Evolutionary conservation across 2,329 filamentous ascomycete species (phyloP).

Genomic region (Apiospora hydei): DNA sequence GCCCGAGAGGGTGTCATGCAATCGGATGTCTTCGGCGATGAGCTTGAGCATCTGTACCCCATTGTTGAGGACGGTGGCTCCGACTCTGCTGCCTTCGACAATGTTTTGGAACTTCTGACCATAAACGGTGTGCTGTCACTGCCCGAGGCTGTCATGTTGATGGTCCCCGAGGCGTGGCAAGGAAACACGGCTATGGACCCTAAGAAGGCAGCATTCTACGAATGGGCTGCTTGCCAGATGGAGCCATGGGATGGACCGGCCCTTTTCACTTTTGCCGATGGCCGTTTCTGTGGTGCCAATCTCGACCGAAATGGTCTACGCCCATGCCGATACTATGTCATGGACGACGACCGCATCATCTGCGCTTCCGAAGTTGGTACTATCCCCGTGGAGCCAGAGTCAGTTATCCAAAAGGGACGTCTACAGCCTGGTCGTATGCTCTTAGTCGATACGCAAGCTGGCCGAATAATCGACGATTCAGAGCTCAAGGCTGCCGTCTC

Average conservation of each 20-base stretch:
- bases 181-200: conserved; percentile 92
- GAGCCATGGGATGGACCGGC: conserved; percentile 98
- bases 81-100: conserved; percentile 96
- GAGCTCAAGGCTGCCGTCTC: conserved; percentile 91
- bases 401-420: conserved; percentile 89
- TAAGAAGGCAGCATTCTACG: conserved; percentile 95
- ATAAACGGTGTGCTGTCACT: conserved; percentile 96
- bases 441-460: conserved; percentile 86
- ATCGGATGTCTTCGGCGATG: conserved; percentile 90
- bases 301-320: conserved; percentile 94
- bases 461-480: conserved; percentile 91
- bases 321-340: conserved; percentile 96
- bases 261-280: conserved; percentile 96
- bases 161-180: conserved; percentile 98
- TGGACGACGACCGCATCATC: conserved; percentile 95
- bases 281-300: conserved; percentile 95
- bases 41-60: conserved; percentile 88
- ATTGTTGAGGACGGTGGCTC: conserved; percentile 97
- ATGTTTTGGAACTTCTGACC: conserved; percentile 89
- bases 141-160: conserved; percentile 96
- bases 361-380: conserved; percentile 97
- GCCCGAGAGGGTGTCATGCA: conserved; percentile 94
- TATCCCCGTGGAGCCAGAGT: conserved; percentile 88
- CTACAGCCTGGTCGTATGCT: conserved; percentile 96
- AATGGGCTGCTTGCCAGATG: conserved; percentile 99